Evolutionary conservation across 805 yeast genomes (phyloP), one percentile per base, ranked within the genome.

Genomic region (Candida cerambycidarum): DNA sequence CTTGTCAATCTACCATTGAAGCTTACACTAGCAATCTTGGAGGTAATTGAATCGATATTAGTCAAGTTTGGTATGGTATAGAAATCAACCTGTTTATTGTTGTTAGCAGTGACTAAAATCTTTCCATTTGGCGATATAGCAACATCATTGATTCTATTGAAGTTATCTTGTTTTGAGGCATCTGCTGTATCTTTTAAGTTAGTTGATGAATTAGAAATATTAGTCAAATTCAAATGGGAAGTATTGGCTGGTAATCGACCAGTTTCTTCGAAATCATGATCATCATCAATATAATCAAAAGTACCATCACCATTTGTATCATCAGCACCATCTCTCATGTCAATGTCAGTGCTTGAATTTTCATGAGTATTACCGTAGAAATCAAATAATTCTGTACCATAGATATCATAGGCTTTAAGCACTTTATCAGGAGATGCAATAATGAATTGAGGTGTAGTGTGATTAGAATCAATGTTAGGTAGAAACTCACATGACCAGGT

Each of bases 391-490:
- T 69, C 73, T 3, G 51, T 51, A 3, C 76, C 76, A 38, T 65
- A 58, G 8, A 70, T 47, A 41, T 67, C 65, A 42, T 51, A 71
- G 1, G 66, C 72, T 44, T 67, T 67, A 30, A 71, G 55, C 4
- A 63, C 82, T 47, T 82, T 80, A 57, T 86, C 96, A 0, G 90
- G 89, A 0, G 90, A 81, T 0, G 95, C 92, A 15, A 86, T 70
- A 4, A 85, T 72, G 51, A 89, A 82, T 40, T 74, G 67, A 1
- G 73, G 73, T 11, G 57, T 53, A 4, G 49, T 32, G 14, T 40
- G 41, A 63, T 37, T 32, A 8, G 23, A 21, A 21, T 21, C 8
- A 21, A 21, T 21, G 12, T 73, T 69, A 4, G 84, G 86, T 38
- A 84, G 63, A 79, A 92, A 89, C 48, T 82, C 90, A 50, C 89